Base-by-base conservation (phyloP, 768 basidiomycete genomes). In the Psilocybe cyanescens region DNA sequence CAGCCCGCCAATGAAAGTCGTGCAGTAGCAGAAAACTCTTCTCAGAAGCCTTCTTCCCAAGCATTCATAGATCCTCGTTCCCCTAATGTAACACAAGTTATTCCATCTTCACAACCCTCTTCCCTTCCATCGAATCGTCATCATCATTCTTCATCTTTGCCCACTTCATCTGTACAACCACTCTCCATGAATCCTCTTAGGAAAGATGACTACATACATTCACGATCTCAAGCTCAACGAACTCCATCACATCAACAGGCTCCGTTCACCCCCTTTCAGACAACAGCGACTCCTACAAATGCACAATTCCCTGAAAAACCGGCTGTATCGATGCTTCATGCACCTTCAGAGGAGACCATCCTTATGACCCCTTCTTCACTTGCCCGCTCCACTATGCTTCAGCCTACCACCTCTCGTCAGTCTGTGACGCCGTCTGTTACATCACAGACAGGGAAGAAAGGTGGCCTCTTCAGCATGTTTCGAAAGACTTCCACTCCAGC, bases 301-400 rank as follows among this genome's bases (percentile, higher is more conserved):
- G 28, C 17, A 35, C 56, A 55, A 24, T 51, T 57, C 47, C 41
- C 35, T 14, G 61, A 69, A 35, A 58, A 54, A 55, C 58, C 54
- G 6, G 60, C 55, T n/a, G 30, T 50, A 14, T 44, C 68, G 31
- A 55, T 78, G 19, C 72, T 76, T 45, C 76, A 76, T 31, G 68
- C 72, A 41, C 71, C 74, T 17, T 83, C 82, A 11, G 75, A 82
- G 55, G 87, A 87, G 49, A 80, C 83, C 8, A 74, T 85, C 41
- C 78, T 89, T 37, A 81, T 79, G 67, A 90, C 88, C 0, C 87
- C 88, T 4, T 89, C 88, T 11, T 89, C 89, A 1, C 79, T 89
- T 16, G 84, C 84, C 3, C 82, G 76, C 0, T 82, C 82, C 8
- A 73, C 79, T 59, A 73, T 80, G 65, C 70, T 81, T 41, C 80